Percentiles rank a stretch among this genome's conserved stretches.
These are phyloP conservation scores for Phytophthora pluvialis DNA, from an alignment of 352 stramenopile species.

Conservation along the genomic window DNA sequence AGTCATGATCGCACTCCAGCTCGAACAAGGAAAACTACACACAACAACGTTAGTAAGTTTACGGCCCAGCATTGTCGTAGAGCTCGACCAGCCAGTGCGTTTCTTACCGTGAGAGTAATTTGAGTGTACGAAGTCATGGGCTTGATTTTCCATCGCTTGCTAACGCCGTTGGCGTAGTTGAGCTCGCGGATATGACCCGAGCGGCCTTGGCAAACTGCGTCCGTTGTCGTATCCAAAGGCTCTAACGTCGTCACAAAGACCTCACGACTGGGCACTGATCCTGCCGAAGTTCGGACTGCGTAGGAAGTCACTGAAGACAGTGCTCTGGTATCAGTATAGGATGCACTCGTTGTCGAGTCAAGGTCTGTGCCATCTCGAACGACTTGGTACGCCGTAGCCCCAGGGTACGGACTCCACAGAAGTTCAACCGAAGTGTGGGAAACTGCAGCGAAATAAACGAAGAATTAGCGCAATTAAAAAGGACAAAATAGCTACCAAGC, in stretches of 20 bases:
- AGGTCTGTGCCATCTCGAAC: slow-evolving; percentile 36
- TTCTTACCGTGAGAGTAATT: slow-evolving; percentile 44
- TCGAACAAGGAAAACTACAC: slow-evolving; percentile 48
- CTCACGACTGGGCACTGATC: slow-evolving; percentile 9
- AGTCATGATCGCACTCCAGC: slow-evolving; percentile 76
- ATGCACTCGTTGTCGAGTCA: slow-evolving; percentile 7
- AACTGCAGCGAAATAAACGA: slow-evolving; percentile 27
- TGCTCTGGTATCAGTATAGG: slow-evolving; percentile 20
- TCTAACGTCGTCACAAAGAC: slow-evolving; percentile 29
- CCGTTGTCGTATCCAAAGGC: not conserved
- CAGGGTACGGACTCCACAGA: slow-evolving; percentile 49
- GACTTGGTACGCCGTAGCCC: slow-evolving; percentile 48
- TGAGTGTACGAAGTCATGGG: slow-evolving; percentile 28
- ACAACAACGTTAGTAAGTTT: not conserved
- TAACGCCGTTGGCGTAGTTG: slow-evolving; percentile 43
- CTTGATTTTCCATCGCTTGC: slow-evolving; percentile 47
- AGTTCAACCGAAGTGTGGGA: slow-evolving; percentile 43
- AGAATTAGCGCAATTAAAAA: not conserved
- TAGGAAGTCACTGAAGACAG: slow-evolving; percentile 22
- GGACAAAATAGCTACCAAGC: no score
- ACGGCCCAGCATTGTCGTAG: not conserved
- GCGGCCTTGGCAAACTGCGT: slow-evolving; percentile 32
- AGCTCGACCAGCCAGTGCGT: not conserved
- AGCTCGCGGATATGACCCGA: slow-evolving; percentile 37
- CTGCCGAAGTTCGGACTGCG: slow-evolving; percentile 24